Conservation (phyloP, 495 filamentous ascomycete species). For the Penicillium fimorum region DNA sequence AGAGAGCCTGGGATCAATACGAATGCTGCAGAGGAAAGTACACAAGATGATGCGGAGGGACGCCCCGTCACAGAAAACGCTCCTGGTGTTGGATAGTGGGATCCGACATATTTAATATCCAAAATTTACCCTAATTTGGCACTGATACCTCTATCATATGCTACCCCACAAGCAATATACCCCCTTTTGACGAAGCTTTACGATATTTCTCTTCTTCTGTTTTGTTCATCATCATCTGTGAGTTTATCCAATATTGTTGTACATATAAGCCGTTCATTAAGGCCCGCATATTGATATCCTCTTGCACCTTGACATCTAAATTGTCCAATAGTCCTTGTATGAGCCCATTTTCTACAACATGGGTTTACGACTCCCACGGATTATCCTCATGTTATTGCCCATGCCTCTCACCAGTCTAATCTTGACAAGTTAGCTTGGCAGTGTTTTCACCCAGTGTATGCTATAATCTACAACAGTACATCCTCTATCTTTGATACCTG, state of each 20-base stretch:
- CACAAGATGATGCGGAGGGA: constrained; percentile 24
- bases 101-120: background rate
- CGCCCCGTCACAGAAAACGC: background rate
- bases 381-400: background rate
- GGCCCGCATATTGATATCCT: background rate
- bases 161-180: background rate
- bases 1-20: constrained; percentile 4
- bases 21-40: constrained; percentile 6
- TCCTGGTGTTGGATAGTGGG: constrained; percentile 2
- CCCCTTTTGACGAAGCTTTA: constrained; percentile 2
- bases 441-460: too few relatives aligned
- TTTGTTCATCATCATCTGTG: background rate
- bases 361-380: background rate
- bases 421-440: background rate
- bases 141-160: background rate
- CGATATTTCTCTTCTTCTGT: background rate
- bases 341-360: background rate
- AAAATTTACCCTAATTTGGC: background rate
- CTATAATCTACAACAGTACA: too few relatives aligned
- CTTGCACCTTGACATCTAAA: background rate
- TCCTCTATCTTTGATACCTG: too few relatives aligned
- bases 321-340: background rate
- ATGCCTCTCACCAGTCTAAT: background rate
- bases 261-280: background rate
- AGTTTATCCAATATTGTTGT: background rate